Evolutionary conservation across 805 yeast genomes (phyloP).

Genomic region (Maudiozyma saulgeensis): DNA sequence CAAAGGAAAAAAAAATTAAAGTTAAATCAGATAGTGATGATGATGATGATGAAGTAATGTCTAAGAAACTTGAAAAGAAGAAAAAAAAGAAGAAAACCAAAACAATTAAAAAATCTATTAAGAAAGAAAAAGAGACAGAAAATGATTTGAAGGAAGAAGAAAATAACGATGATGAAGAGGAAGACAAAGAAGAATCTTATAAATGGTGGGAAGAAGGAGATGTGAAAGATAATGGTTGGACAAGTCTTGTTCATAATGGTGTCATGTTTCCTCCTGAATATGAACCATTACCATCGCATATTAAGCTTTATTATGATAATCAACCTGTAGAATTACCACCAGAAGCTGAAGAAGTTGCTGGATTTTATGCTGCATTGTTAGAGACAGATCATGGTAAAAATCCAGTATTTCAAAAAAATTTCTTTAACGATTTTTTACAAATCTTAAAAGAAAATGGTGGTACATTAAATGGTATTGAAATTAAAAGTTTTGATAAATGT

Average conservation of each 20-base stretch:
- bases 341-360: constrained; percentile 94
- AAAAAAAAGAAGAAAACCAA: constrained; percentile 4
- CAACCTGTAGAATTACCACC: constrained; percentile 64
- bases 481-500: constrained; percentile 53
- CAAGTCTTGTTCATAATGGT: constrained; percentile 76
- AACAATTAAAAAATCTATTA: constrained; percentile 3
- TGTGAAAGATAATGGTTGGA: constrained; percentile 73
- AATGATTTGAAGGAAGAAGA: constrained; percentile 2
- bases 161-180: constrained; percentile 20
- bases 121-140: background rate
- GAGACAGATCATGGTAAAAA: constrained; percentile 84
- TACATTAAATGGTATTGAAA: constrained; percentile 36
- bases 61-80: constrained; percentile 2
- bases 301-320: constrained; percentile 68
- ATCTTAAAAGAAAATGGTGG: constrained; percentile 69
- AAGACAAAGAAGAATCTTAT: constrained; percentile 50
- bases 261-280: constrained; percentile 90
- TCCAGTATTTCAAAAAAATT: constrained; percentile 77
- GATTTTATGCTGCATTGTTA: constrained; percentile 81
- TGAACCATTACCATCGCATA: constrained; percentile 70
- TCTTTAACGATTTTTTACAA: constrained; percentile 65
- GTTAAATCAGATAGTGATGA: background rate
- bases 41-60: constrained; percentile 4
- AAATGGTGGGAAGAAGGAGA: constrained; percentile 83
- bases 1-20: constrained; percentile 1